Evolutionary conservation across 192 early-diverging fungal genomes (phyloP).

Genomic region (Gonapodya prolifera): DNA sequence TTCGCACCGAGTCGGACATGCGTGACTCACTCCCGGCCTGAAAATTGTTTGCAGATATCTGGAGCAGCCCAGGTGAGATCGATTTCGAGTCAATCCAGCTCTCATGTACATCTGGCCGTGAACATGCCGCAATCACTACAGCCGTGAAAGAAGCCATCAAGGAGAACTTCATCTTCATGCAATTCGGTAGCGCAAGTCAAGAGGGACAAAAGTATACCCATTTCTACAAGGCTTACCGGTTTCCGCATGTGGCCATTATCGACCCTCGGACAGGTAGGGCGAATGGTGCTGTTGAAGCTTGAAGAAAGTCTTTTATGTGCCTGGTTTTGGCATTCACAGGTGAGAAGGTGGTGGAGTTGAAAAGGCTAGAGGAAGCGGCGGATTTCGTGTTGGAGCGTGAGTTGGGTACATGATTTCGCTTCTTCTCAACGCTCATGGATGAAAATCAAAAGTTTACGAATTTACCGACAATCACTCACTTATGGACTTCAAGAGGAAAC

Average conservation of each 20-base stretch:
- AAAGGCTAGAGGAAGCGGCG: constrained; percentile 29
- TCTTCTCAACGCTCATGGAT: no score
- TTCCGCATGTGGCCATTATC: constrained; percentile 77
- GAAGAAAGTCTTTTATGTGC: background rate
- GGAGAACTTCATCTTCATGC: constrained; percentile 75
- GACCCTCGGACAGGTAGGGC: constrained; percentile 77
- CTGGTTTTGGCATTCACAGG: constrained; percentile 21
- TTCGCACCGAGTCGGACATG: no score
- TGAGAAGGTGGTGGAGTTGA: constrained; percentile 67
- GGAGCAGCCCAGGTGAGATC: no score
- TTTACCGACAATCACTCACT: constrained; percentile 49
- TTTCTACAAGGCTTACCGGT: constrained; percentile 57
- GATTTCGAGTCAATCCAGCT: no score
- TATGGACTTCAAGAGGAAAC: no score
- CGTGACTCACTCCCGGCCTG: no score
- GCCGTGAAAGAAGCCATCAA: constrained; percentile 62
- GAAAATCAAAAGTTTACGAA: constrained; percentile 29
- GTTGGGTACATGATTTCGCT: background rate
- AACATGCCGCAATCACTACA: no score
- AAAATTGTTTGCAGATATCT: no score
- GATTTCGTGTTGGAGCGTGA: constrained; percentile 65
- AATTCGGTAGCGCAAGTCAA: constrained; percentile 45
- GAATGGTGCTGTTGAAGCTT: background rate
- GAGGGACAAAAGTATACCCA: constrained; percentile 60
- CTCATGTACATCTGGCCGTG: no score